Percentiles rank a stretch among this genome's conserved stretches.
Conservation (phyloP, 805 yeast species). For the Dipodascus albidus region DNA sequence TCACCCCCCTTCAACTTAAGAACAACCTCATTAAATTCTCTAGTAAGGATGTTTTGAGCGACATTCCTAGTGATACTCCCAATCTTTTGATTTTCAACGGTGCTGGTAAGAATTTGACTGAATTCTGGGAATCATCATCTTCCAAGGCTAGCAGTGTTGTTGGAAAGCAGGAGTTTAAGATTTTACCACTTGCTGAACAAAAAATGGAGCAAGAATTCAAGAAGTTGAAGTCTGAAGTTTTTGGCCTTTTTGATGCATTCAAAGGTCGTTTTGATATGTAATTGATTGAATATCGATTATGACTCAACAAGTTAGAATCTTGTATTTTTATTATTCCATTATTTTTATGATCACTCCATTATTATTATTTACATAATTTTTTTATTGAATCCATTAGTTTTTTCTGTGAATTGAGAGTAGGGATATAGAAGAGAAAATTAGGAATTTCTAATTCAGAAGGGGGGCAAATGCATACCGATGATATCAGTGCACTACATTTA, state of each 20-base stretch:
- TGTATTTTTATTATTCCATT: neutral
- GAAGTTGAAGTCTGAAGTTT: neutral
- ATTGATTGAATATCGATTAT: neutral
- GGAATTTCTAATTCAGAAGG: neutral
- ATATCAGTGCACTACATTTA: too few relatives aligned
- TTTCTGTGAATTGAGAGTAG: neutral
- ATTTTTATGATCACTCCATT: neutral
- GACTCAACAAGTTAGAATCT: too few relatives aligned
- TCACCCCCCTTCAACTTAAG: conserved; percentile 44
- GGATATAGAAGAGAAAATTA: neutral
- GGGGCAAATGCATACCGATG: too few relatives aligned
- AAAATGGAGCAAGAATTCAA: neutral
- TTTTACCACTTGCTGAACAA: neutral
- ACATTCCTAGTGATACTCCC: conserved; percentile 39
- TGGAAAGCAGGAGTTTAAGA: neutral
- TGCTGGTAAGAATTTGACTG: conserved; percentile 35
- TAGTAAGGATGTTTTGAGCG: conserved; percentile 35
- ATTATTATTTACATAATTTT: neutral
- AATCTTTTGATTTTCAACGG: conserved; percentile 52
- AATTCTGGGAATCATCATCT: neutral
- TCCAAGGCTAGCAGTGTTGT: neutral
- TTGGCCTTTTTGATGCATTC: neutral
- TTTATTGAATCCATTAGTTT: neutral
- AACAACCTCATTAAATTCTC: conserved; percentile 40
- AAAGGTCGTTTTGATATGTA: neutral